These are phyloP conservation scores for Naganishia antarctica DNA, from an alignment of 768 basidiomycete species.

Conservation along the genomic window DNA sequence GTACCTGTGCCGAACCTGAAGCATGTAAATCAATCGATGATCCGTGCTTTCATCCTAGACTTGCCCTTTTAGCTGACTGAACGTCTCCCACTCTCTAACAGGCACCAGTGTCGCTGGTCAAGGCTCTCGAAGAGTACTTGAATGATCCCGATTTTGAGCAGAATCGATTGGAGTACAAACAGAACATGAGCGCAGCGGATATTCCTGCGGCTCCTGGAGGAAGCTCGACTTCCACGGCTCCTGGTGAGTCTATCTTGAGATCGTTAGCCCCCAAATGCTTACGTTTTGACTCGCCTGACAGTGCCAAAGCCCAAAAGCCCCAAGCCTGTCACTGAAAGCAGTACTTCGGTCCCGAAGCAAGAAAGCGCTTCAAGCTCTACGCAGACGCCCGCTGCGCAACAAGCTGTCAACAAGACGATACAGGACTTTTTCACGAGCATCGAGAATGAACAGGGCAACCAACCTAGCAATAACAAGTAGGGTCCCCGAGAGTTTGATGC, in stretches of 20 bases:
- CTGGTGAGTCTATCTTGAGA: not conserved
- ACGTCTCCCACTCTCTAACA: slow-evolving; percentile 44
- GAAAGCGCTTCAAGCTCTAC: slow-evolving; percentile 22
- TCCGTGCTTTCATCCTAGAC: no score
- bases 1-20: slow-evolving; percentile 90
- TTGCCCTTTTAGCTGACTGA: not conserved
- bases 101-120: slow-evolving; percentile 93
- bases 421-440: slow-evolving; percentile 86
- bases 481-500: slow-evolving; percentile 10
- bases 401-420: slow-evolving; percentile 54
- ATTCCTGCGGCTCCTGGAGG: slow-evolving; percentile 31
- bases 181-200: slow-evolving; percentile 67
- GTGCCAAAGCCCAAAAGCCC: not conserved
- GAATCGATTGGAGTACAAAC: slow-evolving; percentile 85
- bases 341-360: slow-evolving; percentile 32
- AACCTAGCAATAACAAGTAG: slow-evolving; percentile 55
- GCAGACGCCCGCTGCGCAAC: slow-evolving; percentile 38
- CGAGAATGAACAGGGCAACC: slow-evolving; percentile 64
- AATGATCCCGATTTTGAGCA: slow-evolving; percentile 95
- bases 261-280: not conserved
- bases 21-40: slow-evolving; percentile 61
- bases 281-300: no score
- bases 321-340: slow-evolving; percentile 7
- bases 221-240: slow-evolving; percentile 9
- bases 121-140: slow-evolving; percentile 88